A percentile compares a stretch with the other conserved stretches of the same genome.
phyloP scores from a whole-genome alignment of 768 basidiomycete genomes.

The Crepidotus variabilis region DNA sequence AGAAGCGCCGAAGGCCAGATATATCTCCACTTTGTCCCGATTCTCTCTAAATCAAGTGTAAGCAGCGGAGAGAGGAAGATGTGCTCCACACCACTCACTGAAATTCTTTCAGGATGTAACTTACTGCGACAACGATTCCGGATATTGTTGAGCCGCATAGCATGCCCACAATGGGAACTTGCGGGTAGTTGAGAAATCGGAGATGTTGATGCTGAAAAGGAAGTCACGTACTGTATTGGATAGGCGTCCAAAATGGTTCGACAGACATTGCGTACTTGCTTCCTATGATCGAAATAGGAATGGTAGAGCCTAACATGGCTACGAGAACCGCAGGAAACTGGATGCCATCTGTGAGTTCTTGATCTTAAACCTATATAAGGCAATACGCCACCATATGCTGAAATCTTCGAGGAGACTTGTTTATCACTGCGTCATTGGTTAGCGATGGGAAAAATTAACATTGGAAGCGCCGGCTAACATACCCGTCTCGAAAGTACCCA shows the following conservation, averaged over 20 bases:
- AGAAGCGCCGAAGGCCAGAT: slow-evolving; percentile 82
- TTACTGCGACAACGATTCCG: slow-evolving; percentile 66
- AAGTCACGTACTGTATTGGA: slow-evolving; percentile 64
- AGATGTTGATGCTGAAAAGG: not conserved
- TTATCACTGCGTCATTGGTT: slow-evolving; percentile 48
- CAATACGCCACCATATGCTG: slow-evolving; percentile 56
- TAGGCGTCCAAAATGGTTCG: slow-evolving; percentile 79
- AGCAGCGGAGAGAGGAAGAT: not conserved
- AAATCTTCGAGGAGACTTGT: slow-evolving; percentile 74
- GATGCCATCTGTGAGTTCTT: not conserved
- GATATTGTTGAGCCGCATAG: slow-evolving; percentile 78
- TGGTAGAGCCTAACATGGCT: slow-evolving; percentile 71
- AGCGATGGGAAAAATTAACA: not conserved
- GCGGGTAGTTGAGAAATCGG: not conserved
- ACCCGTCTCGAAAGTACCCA: slow-evolving; percentile 81
- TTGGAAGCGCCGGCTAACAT: slow-evolving; percentile 17
- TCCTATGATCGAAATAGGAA: slow-evolving; percentile 78
- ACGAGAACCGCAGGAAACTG: slow-evolving; percentile 66
- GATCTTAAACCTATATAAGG: not conserved
- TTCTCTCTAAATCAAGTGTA: slow-evolving; percentile 55
- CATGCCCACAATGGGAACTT: slow-evolving; percentile 86
- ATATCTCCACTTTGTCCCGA: slow-evolving; percentile 79
- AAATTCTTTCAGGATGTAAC: slow-evolving; percentile 72
- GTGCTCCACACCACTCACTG: slow-evolving; percentile 39
- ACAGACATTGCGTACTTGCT: slow-evolving; percentile 72